phyloP scores from a whole-genome alignment of 371 early-diverging fungal species.

The Mortierella sp. region DNA sequence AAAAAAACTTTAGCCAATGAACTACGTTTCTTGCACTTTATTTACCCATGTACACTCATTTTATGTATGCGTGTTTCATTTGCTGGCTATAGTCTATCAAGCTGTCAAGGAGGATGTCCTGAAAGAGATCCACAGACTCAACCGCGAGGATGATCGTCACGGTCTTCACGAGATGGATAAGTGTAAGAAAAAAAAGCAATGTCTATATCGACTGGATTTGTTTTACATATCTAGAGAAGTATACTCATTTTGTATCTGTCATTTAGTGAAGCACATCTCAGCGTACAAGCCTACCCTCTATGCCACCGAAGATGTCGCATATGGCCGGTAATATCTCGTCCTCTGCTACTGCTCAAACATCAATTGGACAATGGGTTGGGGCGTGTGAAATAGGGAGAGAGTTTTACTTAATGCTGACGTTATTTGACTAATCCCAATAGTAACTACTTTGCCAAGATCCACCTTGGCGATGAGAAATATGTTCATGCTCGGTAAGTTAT shows the following conservation, averaged over 20 bases:
- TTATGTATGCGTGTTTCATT: no score
- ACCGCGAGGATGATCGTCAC: slow-evolving; percentile 62
- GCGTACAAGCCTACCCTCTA: slow-evolving; percentile 61
- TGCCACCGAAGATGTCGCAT: slow-evolving; percentile 65
- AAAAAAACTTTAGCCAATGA: no score
- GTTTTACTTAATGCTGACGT: not conserved
- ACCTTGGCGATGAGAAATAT: slow-evolving; percentile 64
- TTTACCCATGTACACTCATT: no score
- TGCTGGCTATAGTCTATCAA: slow-evolving; percentile 55
- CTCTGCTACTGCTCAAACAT: no score
- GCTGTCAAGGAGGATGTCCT: slow-evolving; percentile 59
- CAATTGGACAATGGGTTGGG: no score
- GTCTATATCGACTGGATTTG: no score
- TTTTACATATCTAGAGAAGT: no score
- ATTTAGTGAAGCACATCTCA: slow-evolving; percentile 59
- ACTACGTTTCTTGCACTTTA: no score
- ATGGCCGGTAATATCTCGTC: slow-evolving; percentile 53
- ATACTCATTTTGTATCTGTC: not conserved
- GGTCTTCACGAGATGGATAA: slow-evolving; percentile 64
- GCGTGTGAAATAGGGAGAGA: not conserved
- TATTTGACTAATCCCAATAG: slow-evolving; percentile 5
- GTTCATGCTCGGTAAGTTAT: slow-evolving; percentile 64
- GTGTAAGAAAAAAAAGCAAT: no score
- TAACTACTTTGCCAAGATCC: slow-evolving; percentile 70
- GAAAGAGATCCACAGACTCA: slow-evolving; percentile 57